Percentiles rank a stretch among this genome's conserved stretches.
These are phyloP conservation scores for Stachybotrys chartarum DNA, from an alignment of 2,329 filamentous ascomycete genomes.

Conservation along the genomic window DNA sequence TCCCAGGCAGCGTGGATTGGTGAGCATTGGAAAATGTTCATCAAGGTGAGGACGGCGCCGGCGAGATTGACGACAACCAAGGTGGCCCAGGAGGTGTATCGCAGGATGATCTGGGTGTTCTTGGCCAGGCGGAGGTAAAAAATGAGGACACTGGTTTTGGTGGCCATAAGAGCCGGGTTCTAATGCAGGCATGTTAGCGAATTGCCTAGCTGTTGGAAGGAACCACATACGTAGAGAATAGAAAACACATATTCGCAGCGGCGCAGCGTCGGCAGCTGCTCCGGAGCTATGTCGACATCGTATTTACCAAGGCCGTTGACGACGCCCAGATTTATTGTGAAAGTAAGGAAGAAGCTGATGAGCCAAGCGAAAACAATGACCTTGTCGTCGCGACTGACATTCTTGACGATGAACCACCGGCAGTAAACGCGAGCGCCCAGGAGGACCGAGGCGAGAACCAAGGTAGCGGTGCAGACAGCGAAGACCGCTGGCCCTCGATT, in stretches of 20 bases:
- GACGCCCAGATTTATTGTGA: slow-evolving; percentile 58
- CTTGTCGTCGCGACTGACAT: slow-evolving; percentile 69
- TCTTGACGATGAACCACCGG: slow-evolving; percentile 64
- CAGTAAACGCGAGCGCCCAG: slow-evolving; percentile 69
- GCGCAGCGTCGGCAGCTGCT: slow-evolving; percentile 46
- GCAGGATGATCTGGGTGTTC: slow-evolving; percentile 68
- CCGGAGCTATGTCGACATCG: slow-evolving; percentile 48
- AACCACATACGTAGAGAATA: slow-evolving; percentile 47
- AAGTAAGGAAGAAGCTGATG: slow-evolving; percentile 59
- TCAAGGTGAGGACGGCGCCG: slow-evolving; percentile 70
- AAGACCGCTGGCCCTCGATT: slow-evolving; percentile 57
- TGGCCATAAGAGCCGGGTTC: slow-evolving; percentile 85
- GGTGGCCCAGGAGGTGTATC: slow-evolving; percentile 74
- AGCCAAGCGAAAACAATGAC: slow-evolving; percentile 75
- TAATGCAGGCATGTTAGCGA: slow-evolving; percentile 23
- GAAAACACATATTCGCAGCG: slow-evolving; percentile 58
- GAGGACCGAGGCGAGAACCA: slow-evolving; percentile 65
- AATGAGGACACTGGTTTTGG: slow-evolving; percentile 85
- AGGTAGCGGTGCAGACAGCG: slow-evolving; percentile 61
- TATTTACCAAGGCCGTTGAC: slow-evolving; percentile 61
- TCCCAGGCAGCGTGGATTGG: slow-evolving; percentile 67
- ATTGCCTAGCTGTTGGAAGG: not conserved
- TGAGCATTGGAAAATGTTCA: slow-evolving; percentile 81
- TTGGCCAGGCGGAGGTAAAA: slow-evolving; percentile 83
- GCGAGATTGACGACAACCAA: slow-evolving; percentile 72